Base-by-base conservation (phyloP, 169 alveolate genomes). In the Theileria sp. region DNA sequence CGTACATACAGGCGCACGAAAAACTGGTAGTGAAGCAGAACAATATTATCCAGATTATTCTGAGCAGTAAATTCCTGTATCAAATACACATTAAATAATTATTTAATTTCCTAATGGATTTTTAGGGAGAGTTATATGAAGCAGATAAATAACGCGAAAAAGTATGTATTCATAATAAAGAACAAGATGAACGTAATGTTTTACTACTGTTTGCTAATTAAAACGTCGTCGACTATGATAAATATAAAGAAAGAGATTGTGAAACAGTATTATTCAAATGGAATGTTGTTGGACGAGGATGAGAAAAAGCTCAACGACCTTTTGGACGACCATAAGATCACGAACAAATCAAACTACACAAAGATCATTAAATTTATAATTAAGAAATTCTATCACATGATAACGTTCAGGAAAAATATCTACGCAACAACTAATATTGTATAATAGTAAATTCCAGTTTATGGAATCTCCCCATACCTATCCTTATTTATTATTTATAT, bases 1-100 rank as follows among this genome's bases (percentile, higher is more conserved):
- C 96, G 3, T 93, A 89, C 84, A 93, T 93, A n/a, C 95, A 92
- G 72, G 95, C 89, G 51, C 96, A 93, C 81, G 93, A 91, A 74
- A 89, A 91, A 56, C 87, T 93, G 61, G 80, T 93, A 34, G 92
- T 71, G 58, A 81, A 86, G 65, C 94, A 94, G 23, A 94, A 93
- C 25, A 79, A 81, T 51, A 88, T 84, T 61, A 64, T 93, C 87
- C 87, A 88, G 74, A 71, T 79, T 21, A 65, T 93, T 19, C 67
- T 93, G 75, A 94, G 92, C 61, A 83, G 76, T 17, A 86, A 80
- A 49, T 92, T 93, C 50, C 34, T 88, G 58, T 75, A 75, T 15
- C 81, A 66, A 0, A 1, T 9, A 58, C 34, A 58, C 36, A 25
- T 25, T 9, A 58, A 21, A 8, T 17, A 66, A 12, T n/a, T 17